Evolutionary conservation across 345 rosid genomes (phyloP), one percentile per base, ranked within the genome.

Genomic region (Alliaria petiolata): DNA sequence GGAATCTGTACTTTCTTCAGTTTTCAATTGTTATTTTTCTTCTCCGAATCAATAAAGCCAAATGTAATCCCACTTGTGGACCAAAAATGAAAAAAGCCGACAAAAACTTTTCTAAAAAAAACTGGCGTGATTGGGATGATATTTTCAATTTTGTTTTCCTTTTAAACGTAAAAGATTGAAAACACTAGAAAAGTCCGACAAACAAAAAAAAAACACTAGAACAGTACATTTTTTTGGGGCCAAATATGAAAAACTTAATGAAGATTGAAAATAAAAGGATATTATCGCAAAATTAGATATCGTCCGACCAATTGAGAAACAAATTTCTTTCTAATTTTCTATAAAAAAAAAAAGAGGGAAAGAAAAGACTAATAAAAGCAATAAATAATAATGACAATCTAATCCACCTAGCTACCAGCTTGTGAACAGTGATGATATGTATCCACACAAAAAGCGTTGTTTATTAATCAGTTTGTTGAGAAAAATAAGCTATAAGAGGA

Each of bases 381-480:
- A n/a, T n/a, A n/a, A n/a, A n/a, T n/a, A 58, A 47, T 46, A 46
- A 72, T 25, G 70, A 38, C 33, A 53, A 44, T 45, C 33, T 2
- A 53, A 54, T 63, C 70, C 70, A 43, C 28, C 22, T 51, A 51
- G 51, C 60, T 36, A 61, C 53, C 53, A 50, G 46, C 69, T 40
- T 60, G 43, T 28, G 52, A 30, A 50, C 7, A 0, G 51, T 36
- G 44, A 61, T 8, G 6, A 39, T 30, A 22, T 55, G 25, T 15
- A 39, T 52, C 62, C 76, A 33, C 54, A 62, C 35, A 71, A 71
- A 59, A 62, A 43, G 13, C 31, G n/a, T 44, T 71, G 8, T 44
- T 72, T 42, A 71, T n/a, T n/a, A n/a, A 17, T 36, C 14, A 64
- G 65, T 56, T 57, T 46, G 65, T 55, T 73, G 59, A 73, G 58